A percentile compares a stretch with the other conserved stretches of the same genome.
These are phyloP conservation scores for Syzygium oleosum DNA, from an alignment of 345 rosid genomes.

Conservation along the genomic window DNA sequence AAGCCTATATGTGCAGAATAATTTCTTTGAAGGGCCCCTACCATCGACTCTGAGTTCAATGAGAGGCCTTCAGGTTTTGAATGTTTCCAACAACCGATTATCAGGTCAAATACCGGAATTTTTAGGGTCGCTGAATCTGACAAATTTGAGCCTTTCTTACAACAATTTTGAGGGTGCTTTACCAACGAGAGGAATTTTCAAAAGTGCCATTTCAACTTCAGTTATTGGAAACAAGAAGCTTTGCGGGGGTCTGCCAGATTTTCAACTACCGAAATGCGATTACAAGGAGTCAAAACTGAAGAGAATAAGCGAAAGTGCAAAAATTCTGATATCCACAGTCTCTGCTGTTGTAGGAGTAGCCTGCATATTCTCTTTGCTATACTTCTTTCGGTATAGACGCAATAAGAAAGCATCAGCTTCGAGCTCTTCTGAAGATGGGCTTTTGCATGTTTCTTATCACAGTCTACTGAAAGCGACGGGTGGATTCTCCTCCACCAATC, in stretches of 20 bases:
- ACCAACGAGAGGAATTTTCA: accelerated
- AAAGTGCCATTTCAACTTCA: not conserved
- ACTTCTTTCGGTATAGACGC: not conserved
- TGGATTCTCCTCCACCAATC: not conserved
- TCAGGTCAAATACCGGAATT: accelerated
- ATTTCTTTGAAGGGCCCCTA: not conserved
- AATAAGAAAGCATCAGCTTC: not conserved
- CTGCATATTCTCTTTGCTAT: not conserved
- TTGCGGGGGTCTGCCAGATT: not conserved
- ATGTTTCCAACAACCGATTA: not conserved
- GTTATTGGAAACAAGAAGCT: too few species aligned
- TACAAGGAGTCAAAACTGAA: accelerated
- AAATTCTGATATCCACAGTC: not conserved
- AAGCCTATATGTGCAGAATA: not conserved
- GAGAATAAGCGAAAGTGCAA: not conserved
- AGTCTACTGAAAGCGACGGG: accelerated
- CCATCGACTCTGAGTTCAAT: not conserved
- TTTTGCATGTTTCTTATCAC: not conserved
- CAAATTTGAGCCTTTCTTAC: not conserved
- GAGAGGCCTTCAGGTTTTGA: not conserved
- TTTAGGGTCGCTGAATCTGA: accelerated
- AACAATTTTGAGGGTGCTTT: not conserved
- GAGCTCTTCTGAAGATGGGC: not conserved
- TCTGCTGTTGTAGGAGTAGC: not conserved
- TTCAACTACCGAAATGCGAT: not conserved